Evolutionary conservation across 805 yeast genomes (phyloP), one percentile per base, ranked within the genome.

Genomic region (Metschnikowia koreensis): DNA sequence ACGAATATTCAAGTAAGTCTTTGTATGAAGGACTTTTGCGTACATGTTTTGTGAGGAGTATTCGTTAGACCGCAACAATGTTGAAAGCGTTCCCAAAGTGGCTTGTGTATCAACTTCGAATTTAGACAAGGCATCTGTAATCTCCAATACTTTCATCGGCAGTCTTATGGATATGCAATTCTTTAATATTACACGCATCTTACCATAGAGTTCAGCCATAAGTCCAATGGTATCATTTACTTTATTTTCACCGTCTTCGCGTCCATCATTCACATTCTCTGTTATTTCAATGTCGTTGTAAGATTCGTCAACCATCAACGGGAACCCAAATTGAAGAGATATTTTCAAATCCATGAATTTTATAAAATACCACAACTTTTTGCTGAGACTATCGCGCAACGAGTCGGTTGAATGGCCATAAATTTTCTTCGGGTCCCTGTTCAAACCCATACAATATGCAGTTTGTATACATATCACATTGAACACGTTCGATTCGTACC

Each of bases 201-300:
- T 42, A 9, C 46, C 11, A 15, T 42, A 42, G 6, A 48, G 26
- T 27, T 17, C 10, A 9, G 41, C 39, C 13, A 48, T 17, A n/a
- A 43, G 38, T 12, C 28, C 34, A 11, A 48, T 17, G 13, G 46
- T 37, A 12, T 48, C 45, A 33, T 56, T 50, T 0, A 78, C 66
- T 28, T 62, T 67, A 17, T 64, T 56, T 47, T 81, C 84, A 43
- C 69, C 50, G 2, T 64, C 68, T 13, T 68, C 57, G 59, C 76
- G 73, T 3, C 34, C 28, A 13, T 66, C 62, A 46, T 73, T 75
- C 11, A 67, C 64, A 22, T 62, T 65, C 2, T 75, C 83, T 67
- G 71, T 57, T 6, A 54, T 52, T 43, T 62, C 60, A 1, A 66
- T 57, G 52, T 74, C 77, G 44, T 52, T 61, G 50, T 57, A 61